phyloP scores from a whole-genome alignment of 768 basidiomycete genomes.

The Kwoniella newhampshirensis region DNA sequence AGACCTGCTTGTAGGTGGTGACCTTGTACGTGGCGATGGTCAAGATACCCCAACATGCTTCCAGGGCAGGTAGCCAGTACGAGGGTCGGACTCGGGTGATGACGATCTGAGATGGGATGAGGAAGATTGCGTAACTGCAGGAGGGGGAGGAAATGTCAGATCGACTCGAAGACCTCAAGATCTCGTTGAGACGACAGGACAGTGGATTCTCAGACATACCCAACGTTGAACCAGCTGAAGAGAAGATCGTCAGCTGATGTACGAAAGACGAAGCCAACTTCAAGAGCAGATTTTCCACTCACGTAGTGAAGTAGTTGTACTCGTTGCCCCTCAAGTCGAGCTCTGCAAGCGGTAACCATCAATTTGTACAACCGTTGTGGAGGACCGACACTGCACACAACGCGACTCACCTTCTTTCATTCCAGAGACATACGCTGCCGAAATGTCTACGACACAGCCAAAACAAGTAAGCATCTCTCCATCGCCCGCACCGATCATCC shows the following conservation, averaged over 20 bases:
- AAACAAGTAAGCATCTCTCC: neutral
- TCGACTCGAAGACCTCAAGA: conserved; percentile 20
- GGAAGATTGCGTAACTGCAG: conserved; percentile 7
- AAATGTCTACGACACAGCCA: conserved; percentile 12
- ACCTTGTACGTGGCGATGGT: conserved; percentile 27
- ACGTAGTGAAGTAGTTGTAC: conserved; percentile 45
- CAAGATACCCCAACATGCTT: conserved; percentile 30
- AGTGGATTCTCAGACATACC: conserved; percentile 18
- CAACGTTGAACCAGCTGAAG: conserved; percentile 27
- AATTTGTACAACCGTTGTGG: too few species aligned
- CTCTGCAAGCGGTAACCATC: neutral
- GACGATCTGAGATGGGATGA: conserved; percentile 26
- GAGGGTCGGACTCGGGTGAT: conserved; percentile 27
- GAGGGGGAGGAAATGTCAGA: neutral
- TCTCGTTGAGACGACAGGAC: too few species aligned
- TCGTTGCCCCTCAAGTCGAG: conserved; percentile 37
- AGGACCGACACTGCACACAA: too few species aligned
- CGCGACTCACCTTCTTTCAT: conserved; percentile 44
- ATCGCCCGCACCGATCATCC: too few species aligned
- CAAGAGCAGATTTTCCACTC: conserved; percentile 13
- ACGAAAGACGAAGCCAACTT: neutral
- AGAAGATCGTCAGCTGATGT: neutral
- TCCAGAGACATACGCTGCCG: conserved; percentile 38
- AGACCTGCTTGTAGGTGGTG: conserved; percentile 32
- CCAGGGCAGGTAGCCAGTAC: conserved; percentile 27